Percentiles rank a stretch among this genome's conserved stretches.
phyloP scores from a whole-genome alignment of 2,329 filamentous ascomycete genomes.

The Colletotrichum gloeosporioides region DNA sequence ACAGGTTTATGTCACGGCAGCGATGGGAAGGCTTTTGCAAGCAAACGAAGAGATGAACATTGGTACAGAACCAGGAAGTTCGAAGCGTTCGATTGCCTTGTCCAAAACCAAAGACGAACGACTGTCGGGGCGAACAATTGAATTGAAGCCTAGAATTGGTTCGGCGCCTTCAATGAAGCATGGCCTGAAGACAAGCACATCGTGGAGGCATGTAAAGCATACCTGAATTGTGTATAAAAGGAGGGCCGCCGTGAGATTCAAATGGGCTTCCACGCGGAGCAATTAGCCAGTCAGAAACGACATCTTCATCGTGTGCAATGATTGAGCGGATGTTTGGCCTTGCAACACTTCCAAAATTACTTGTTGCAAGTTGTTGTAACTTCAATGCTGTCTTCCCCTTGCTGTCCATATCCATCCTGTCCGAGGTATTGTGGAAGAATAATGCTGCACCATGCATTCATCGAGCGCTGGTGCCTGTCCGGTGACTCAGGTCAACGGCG shows the following conservation, averaged over 20 bases:
- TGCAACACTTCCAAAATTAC: background rate
- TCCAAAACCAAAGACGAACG: no score
- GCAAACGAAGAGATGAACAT: no score
- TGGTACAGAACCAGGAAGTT: no score
- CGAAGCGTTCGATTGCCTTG: no score
- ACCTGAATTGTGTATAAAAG: background rate
- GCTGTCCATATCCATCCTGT: fast-evolving
- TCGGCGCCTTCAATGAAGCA: background rate
- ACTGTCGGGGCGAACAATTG: background rate
- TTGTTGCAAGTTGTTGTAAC: background rate
- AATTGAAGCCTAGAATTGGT: fast-evolving
- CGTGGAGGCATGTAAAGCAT: fast-evolving
- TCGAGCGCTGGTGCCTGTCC: background rate
- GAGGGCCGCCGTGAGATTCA: fast-evolving
- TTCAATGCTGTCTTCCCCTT: background rate
- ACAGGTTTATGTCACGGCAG: no score
- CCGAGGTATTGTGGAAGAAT: background rate
- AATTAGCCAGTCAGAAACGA: background rate
- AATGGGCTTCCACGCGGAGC: background rate
- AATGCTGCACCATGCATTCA: fast-evolving
- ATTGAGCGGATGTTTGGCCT: background rate
- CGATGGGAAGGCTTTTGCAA: no score
- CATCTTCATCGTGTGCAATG: background rate
- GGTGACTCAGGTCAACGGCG: background rate
- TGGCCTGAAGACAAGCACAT: fast-evolving